A percentile compares a stretch with the other conserved stretches of the same genome.
These are phyloP conservation scores for Lachancea nothofagi DNA, from an alignment of 805 yeast genomes.

Conservation along the genomic window DNA sequence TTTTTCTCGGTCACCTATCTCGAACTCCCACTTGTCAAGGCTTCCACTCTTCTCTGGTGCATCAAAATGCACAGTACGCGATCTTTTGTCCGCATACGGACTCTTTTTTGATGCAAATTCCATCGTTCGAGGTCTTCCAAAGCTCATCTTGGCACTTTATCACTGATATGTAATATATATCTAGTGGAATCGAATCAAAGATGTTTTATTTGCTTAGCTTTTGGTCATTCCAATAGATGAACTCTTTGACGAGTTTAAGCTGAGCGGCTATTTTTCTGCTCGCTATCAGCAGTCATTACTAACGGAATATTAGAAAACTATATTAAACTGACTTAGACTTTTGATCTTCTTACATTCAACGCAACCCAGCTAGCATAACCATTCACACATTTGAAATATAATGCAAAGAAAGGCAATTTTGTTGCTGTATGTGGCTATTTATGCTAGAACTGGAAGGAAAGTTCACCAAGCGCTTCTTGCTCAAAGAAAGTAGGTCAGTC, in stretches of 20 bases:
- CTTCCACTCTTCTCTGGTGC: not conserved
- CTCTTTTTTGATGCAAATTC: not conserved
- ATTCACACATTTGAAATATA: too few relatives aligned
- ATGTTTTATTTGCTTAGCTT: not conserved
- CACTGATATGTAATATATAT: not conserved
- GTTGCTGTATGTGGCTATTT: too few relatives aligned
- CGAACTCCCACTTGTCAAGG: too few relatives aligned
- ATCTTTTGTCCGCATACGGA: not conserved
- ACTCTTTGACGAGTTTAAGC: not conserved
- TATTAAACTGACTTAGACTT: too few relatives aligned
- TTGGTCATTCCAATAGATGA: too few relatives aligned
- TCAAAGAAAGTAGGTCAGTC: not conserved
- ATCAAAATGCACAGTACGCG: not conserved
- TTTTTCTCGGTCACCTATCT: too few relatives aligned
- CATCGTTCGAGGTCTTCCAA: not conserved
- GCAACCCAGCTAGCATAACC: not conserved
- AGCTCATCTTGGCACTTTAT: not conserved
- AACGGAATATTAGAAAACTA: not conserved
- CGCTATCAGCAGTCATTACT: not conserved
- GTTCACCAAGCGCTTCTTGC: not conserved
- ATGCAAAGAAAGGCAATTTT: too few relatives aligned
- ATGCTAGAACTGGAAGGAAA: too few relatives aligned
- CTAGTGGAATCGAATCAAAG: not conserved
- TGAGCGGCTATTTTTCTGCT: not conserved
- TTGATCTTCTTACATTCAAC: not conserved